These are phyloP conservation scores for Tylopilus vinaceipallidus DNA, from an alignment of 768 basidiomycete genomes.

Conservation along the genomic window DNA sequence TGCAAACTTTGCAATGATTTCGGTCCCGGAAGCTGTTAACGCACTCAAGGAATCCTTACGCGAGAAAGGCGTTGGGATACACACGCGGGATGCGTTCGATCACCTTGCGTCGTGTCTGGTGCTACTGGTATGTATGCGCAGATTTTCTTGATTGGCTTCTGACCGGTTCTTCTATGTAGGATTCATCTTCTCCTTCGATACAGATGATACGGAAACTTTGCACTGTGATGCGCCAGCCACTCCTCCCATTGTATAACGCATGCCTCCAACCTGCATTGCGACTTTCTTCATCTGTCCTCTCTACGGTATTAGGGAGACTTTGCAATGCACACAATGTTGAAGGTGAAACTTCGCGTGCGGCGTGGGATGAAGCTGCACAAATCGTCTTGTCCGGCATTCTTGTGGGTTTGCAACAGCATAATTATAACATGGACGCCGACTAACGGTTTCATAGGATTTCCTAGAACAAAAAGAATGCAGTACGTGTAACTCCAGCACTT, in stretches of 20 bases:
- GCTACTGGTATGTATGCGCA: slow-evolving; percentile 40
- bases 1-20: slow-evolving; percentile 20
- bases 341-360: slow-evolving; percentile 20
- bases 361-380: slow-evolving; percentile 47
- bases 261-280: slow-evolving; percentile 40
- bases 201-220: slow-evolving; percentile 38
- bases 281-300: slow-evolving; percentile 41
- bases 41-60: slow-evolving; percentile 31
- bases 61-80: slow-evolving; percentile 29
- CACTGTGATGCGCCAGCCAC: slow-evolving; percentile 39
- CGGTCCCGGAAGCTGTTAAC: slow-evolving; percentile 31
- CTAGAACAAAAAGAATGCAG: slow-evolving; percentile 22
- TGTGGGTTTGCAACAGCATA: slow-evolving; percentile 29
- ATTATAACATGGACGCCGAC: neutral
- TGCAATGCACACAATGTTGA: slow-evolving; percentile 21
- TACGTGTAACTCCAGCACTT: slow-evolving; percentile 7
- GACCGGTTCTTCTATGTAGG: slow-evolving; percentile 28
- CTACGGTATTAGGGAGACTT: slow-evolving; percentile 39
- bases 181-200: slow-evolving; percentile 37
- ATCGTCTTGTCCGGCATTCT: slow-evolving; percentile 54
- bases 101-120: slow-evolving; percentile 42
- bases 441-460: slow-evolving; percentile 23
- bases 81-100: slow-evolving; percentile 34
- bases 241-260: slow-evolving; percentile 44
- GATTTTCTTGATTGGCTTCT: neutral